A percentile compares a stretch with the other conserved stretches of the same genome.
Conservation (phyloP, 805 yeast species). For the Saturnispora gosingensis region DNA sequence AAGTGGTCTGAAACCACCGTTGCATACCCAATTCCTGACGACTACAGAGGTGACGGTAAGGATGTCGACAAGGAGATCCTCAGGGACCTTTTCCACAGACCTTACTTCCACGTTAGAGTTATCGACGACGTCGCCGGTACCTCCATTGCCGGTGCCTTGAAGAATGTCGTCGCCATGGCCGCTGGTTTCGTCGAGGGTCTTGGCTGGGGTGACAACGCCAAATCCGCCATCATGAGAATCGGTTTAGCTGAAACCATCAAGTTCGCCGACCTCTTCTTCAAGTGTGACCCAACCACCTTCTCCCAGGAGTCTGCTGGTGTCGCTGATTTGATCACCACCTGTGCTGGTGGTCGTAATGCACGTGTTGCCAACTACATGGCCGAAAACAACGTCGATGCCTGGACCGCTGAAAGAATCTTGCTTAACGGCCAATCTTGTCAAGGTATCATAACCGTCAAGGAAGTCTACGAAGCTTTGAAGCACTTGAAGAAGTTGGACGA, state of each 20-base stretch:
- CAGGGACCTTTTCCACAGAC: constrained; percentile 87
- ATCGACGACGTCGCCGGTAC: constrained; percentile 92
- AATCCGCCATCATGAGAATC: constrained; percentile 94
- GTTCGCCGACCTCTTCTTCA: constrained; percentile 79
- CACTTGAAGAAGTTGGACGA: constrained; percentile 46
- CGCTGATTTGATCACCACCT: constrained; percentile 95
- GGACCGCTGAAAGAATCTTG: constrained; percentile 74
- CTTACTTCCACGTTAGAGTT: constrained; percentile 94
- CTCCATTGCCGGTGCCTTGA: constrained; percentile 93
- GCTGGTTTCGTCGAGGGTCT: constrained; percentile 97
- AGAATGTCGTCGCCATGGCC: constrained; percentile 91
- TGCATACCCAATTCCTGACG: constrained; percentile 71
- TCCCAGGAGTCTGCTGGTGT: constrained; percentile 95
- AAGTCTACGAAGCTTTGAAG: constrained; percentile 76
- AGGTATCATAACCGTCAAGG: constrained; percentile 84
- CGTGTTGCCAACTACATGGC: constrained; percentile 85
- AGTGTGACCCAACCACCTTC: constrained; percentile 68
- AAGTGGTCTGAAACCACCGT: constrained; percentile 98
- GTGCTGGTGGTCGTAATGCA: constrained; percentile 96
- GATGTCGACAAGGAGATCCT: constrained; percentile 67
- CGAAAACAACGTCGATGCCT: constrained; percentile 62
- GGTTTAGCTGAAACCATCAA: constrained; percentile 85
- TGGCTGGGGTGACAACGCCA: constrained; percentile 99
- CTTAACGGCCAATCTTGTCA: constrained; percentile 96
- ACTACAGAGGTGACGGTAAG: constrained; percentile 55